Percentiles rank a stretch among this genome's conserved stretches.
phyloP scores from a whole-genome alignment of 176 grass and related monocot species.

The Zea mays region Zm-B73-REFERENCE-NAM-5.0 NC_050098.1:229208001-229208500 shows the following conservation, averaged over 20 bases:
- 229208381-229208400: slow-evolving; percentile 90
- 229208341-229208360: slow-evolving; percentile 80
- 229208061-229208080: no score
- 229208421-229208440: slow-evolving; percentile 82
- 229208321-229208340: slow-evolving; percentile 87
- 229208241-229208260: slow-evolving; percentile 82
- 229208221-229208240: slow-evolving; percentile 85
- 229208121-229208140: no score
- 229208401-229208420: slow-evolving; percentile 84
- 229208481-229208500: slow-evolving; percentile 81
- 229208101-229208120: no score
- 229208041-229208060: no score
- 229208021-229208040: no score
- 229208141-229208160: no score
- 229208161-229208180: no score
- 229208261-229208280: slow-evolving; percentile 80
- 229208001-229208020: no score
- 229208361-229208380: slow-evolving; percentile 78
- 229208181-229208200: no score
- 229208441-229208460: slow-evolving; percentile 85
- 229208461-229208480: slow-evolving; percentile 74
- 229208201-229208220: slow-evolving; percentile 55
- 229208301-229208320: slow-evolving; percentile 73
- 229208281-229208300: slow-evolving; percentile 76
- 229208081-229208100: no score